Conservation (phyloP, 2,329 filamentous ascomycete species). For the Dendrostoma leiphaemia region DNA sequence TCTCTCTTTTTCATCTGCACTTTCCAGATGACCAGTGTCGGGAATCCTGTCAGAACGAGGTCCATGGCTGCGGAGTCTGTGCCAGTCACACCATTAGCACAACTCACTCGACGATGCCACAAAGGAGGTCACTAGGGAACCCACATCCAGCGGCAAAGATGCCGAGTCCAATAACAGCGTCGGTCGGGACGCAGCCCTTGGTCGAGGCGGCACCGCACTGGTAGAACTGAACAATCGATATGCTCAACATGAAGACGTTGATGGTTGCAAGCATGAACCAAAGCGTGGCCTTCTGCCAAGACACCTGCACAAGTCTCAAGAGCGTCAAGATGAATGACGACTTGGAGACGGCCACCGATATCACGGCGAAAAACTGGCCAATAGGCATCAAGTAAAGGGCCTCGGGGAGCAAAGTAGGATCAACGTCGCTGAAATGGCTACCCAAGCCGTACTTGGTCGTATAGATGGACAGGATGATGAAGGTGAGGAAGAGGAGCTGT, state of each 20-base stretch:
- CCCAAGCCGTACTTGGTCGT: neutral
- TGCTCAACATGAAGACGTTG: neutral
- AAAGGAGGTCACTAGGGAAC: too few relatives aligned
- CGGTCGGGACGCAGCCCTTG: neutral
- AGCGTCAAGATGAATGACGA: neutral
- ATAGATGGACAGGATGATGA: neutral
- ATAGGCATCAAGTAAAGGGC: neutral
- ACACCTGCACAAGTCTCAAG: neutral
- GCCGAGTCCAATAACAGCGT: neutral
- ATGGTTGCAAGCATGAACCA: neutral
- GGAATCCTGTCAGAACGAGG: neutral
- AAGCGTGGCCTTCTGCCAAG: neutral
- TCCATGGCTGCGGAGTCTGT: neutral
- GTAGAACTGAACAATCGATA: neutral
- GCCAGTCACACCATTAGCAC: neutral
- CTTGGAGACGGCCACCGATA: neutral
- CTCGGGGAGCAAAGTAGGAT: neutral
- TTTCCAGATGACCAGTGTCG: neutral
- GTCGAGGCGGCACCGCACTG: neutral
- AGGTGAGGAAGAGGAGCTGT: neutral
- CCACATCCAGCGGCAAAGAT: neutral
- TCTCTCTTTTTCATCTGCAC: neutral
- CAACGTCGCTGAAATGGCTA: neutral
- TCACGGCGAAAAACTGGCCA: neutral
- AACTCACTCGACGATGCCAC: too few relatives aligned